Evolutionary conservation across 2,329 filamentous ascomycete species (phyloP).

Genomic region (Dichotomopilus funicola): DNA sequence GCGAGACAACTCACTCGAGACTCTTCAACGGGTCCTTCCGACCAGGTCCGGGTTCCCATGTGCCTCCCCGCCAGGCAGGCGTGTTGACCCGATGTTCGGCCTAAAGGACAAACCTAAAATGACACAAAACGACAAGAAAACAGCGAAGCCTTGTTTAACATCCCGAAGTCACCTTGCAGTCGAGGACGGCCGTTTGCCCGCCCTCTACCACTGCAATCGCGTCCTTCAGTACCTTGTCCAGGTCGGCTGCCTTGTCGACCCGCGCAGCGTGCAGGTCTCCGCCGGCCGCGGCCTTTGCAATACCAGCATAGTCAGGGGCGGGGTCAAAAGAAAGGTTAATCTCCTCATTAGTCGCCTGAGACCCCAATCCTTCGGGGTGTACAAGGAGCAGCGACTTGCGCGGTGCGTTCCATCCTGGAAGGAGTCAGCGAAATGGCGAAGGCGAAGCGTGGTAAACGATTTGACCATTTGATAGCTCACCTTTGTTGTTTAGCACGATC

Average conservation of each 20-base stretch:
- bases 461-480: constrained; percentile 27
- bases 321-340: constrained; percentile 57
- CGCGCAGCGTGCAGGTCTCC: constrained; percentile 46
- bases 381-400: constrained; percentile 50
- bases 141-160: constrained; percentile 28
- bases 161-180: constrained; percentile 43
- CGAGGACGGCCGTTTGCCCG: constrained; percentile 48
- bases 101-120: too few species aligned
- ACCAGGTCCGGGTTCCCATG: too few species aligned
- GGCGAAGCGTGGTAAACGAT: not conserved
- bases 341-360: constrained; percentile 52
- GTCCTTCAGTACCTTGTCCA: constrained; percentile 42
- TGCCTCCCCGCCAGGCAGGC: too few species aligned
- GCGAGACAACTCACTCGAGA: too few species aligned
- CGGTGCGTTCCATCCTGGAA: constrained; percentile 52
- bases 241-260: constrained; percentile 40
- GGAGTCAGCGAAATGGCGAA: not conserved
- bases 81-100: too few species aligned
- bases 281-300: constrained; percentile 53
- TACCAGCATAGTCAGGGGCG: constrained; percentile 51
- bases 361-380: constrained; percentile 50
- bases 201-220: constrained; percentile 46
- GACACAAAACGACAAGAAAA: not conserved
- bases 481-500: constrained; percentile 46
- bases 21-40: too few species aligned